phyloP scores from a whole-genome alignment of 78 protist species.

The slime mould (Dictyostelium discoideum) region DNA sequence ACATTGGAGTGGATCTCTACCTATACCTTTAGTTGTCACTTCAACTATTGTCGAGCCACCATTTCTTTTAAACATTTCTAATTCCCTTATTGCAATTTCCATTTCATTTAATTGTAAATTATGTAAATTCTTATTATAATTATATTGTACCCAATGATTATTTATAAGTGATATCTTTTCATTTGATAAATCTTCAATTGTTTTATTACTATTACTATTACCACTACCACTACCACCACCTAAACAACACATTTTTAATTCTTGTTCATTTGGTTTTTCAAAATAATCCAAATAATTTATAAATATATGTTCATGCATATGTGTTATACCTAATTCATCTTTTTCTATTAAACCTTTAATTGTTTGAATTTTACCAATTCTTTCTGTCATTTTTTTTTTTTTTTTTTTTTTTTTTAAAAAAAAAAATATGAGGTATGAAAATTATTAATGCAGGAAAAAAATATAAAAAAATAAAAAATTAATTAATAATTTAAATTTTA shows the following conservation, averaged over 20 bases:
- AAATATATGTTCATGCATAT: constrained; percentile 63
- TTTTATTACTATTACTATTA: neutral
- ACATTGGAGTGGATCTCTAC: neutral
- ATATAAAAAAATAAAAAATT: too few species aligned
- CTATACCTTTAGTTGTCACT: constrained; percentile 64
- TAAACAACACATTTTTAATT: constrained; percentile 9
- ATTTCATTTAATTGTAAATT: constrained; percentile 30
- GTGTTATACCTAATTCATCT: constrained; percentile 6
- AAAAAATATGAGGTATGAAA: too few species aligned
- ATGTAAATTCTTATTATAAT: constrained; percentile 35
- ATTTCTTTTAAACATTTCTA: constrained; percentile 16
- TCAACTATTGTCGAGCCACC: constrained; percentile 69
- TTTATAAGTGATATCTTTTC: constrained; percentile 17
- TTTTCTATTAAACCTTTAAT: constrained; percentile 40
- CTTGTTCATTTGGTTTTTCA: constrained; percentile 25
- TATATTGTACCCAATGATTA: constrained; percentile 36
- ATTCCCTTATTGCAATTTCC: constrained; percentile 28
- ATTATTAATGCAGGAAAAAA: too few species aligned
- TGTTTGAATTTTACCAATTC: constrained; percentile 49
- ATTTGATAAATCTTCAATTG: constrained; percentile 3
- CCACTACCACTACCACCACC: neutral
- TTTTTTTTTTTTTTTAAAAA: too few species aligned
- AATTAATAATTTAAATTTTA: too few species aligned
- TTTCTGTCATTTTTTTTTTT: neutral
- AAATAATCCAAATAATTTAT: constrained; percentile 49